Evolutionary conservation across 208 protist genomes (phyloP), one percentile per base, ranked within the genome.

Genomic region (Entamoeba moshkovskii): DNA sequence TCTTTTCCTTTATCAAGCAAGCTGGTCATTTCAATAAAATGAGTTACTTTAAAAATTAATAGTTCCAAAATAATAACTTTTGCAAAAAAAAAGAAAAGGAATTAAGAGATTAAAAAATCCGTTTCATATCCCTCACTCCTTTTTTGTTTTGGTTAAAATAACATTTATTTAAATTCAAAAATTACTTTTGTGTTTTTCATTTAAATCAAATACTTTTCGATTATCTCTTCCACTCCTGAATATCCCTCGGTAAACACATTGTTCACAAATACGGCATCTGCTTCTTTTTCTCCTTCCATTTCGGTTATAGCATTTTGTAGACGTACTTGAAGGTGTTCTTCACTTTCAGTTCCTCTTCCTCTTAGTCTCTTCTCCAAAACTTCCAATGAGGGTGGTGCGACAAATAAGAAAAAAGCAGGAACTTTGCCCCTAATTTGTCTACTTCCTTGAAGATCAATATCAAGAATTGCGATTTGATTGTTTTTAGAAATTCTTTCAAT

Each of bases 341-440:
- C 93, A 4, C 38, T 95, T 94, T 95, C 94, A 11, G 94, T 95
- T 22, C 93, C 93, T 91, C 94, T 52, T 22, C 2, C 93, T n/a
- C 42, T 33, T 46, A 95, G 73, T 13, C 94, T 38, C 33, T 92
- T 45, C 49, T 95, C 49, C 33, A 95, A 94, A 46, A 93, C 15
- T 18, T 29, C 44, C 5, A 52, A 18, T 29, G 93, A 92, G 22
- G 93, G 45, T 45, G 45, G 93, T 91, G 45, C 38, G 15, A 85
- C 66, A 91, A 94, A 29, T 3, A 94, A 42, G 22, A 66, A 45
- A 18, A 52, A 91, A 22, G 29, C 44, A 18, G 42, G 13, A 0
- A 47, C 59, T 44, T 42, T 92, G 4, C 46, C 46, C 25, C 38
- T 45, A 94, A 94, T 45, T n/a, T 18, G 25, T 33, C 47, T 18